These are phyloP conservation scores for Paspalum notatum DNA, from an alignment of 176 grass and related monocot species.

Conservation along the genomic window DNA sequence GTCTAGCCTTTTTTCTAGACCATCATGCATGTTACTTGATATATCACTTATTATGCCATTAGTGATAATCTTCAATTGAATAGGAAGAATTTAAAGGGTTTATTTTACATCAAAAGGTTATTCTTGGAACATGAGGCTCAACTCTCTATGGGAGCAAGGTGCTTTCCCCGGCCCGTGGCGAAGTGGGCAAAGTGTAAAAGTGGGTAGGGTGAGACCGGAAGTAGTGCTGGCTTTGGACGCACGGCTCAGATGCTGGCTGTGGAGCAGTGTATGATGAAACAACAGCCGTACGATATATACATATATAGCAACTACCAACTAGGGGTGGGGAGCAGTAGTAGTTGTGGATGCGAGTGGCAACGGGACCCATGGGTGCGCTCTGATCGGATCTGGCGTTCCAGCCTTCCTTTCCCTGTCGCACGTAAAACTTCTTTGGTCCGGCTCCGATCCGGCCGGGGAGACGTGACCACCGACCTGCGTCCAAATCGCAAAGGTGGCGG, in stretches of 20 bases:
- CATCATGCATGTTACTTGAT: constrained; percentile 17
- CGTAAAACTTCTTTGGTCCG: constrained; percentile 6
- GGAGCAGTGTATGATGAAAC: not conserved
- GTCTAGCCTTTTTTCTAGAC: not conserved
- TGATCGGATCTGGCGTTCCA: constrained; percentile 32
- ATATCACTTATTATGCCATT: not conserved
- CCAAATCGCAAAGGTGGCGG: constrained; percentile 30
- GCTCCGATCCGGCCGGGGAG: no score
- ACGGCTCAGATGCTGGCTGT: not conserved
- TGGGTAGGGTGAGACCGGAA: not conserved
- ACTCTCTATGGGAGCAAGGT: not conserved
- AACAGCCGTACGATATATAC: constrained; percentile 19
- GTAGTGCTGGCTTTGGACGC: constrained; percentile 7
- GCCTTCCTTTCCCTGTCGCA: constrained; percentile 20
- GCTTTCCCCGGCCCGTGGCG: not conserved
- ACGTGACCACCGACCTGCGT: constrained; percentile 30
- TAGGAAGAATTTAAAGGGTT: not conserved
- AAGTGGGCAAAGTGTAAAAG: constrained; percentile 21
- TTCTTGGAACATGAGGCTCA: not conserved
- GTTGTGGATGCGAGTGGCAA: constrained; percentile 18
- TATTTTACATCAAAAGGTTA: not conserved
- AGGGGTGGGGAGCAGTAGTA: no score
- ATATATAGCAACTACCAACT: no score
- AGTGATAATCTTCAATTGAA: not conserved
- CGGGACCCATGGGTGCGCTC: constrained; percentile 8